phyloP scores from a whole-genome alignment of 2,329 filamentous ascomycete species.

The Pseudocercospora macadamiae region DNA sequence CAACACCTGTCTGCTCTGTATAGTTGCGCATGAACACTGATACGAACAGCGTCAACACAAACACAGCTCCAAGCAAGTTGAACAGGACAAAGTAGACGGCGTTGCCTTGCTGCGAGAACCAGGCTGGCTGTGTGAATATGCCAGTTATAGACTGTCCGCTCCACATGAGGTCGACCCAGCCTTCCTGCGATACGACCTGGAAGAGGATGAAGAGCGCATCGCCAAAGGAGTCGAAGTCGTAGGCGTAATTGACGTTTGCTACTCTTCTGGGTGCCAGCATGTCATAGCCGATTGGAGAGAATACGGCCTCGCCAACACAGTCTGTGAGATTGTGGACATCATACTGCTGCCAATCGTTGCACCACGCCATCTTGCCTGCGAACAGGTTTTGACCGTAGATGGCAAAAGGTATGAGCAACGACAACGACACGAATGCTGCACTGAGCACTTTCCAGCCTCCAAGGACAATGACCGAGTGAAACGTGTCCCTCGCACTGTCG shows the following conservation, averaged over 20 bases:
- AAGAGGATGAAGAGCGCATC: slow-evolving; percentile 93
- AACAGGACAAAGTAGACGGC: slow-evolving; percentile 94
- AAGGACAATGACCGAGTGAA: slow-evolving; percentile 92
- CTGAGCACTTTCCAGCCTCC: slow-evolving; percentile 94
- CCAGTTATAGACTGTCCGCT: slow-evolving; percentile 80
- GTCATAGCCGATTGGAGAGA: slow-evolving; percentile 78
- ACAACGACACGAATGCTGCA: slow-evolving; percentile 90
- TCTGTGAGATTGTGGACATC: slow-evolving; percentile 64
- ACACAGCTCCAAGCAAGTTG: slow-evolving; percentile 94
- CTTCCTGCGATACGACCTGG: slow-evolving; percentile 98
- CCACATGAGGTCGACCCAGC: slow-evolving; percentile 94
- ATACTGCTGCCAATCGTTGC: slow-evolving; percentile 68
- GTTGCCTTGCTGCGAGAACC: slow-evolving; percentile 75
- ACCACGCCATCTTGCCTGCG: slow-evolving; percentile 74
- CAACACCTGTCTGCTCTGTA: slow-evolving; percentile 96
- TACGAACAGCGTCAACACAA: slow-evolving; percentile 94
- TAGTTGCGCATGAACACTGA: slow-evolving; percentile 99
- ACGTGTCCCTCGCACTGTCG: slow-evolving; percentile 92
- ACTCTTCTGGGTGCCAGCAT: slow-evolving; percentile 81
- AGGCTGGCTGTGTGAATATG: slow-evolving; percentile 70
- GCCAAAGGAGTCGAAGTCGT: slow-evolving; percentile 94
- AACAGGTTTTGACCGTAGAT: slow-evolving; percentile 96
- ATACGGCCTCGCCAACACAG: slow-evolving; percentile 83
- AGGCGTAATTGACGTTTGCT: slow-evolving; percentile 70
- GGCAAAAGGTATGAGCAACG: slow-evolving; percentile 91